A percentile compares a stretch with the other conserved stretches of the same genome.
Conservation (phyloP, 805 yeast species). For the Nakazawaea ernobii region DNA sequence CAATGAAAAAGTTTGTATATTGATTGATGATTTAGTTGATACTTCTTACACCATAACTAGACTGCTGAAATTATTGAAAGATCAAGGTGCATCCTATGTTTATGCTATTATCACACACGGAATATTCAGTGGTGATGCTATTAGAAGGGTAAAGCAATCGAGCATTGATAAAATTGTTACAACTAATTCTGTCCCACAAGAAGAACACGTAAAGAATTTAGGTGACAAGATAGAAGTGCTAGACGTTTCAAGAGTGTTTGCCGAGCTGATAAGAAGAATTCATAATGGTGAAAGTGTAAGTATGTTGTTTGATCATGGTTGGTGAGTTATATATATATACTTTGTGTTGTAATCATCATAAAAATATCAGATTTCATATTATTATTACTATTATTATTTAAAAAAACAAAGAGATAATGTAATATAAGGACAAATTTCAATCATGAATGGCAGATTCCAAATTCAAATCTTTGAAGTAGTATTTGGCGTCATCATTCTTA, state of each 20-base stretch:
- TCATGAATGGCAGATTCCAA: constrained; percentile 6
- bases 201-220: constrained; percentile 41
- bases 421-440: background rate
- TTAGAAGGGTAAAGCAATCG: constrained; percentile 58
- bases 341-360: no score
- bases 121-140: constrained; percentile 86
- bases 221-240: constrained; percentile 71
- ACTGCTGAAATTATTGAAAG: constrained; percentile 87
- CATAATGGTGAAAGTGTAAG: constrained; percentile 97
- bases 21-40: constrained; percentile 91
- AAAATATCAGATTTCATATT: no score
- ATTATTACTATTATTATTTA: no score
- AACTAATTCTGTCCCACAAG: constrained; percentile 90
- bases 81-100: constrained; percentile 85
- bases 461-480: constrained; percentile 8
- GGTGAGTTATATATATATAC: constrained; percentile 26
- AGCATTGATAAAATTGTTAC: constrained; percentile 80
- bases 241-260: constrained; percentile 84
- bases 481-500: constrained; percentile 1
- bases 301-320: constrained; percentile 84
- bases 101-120: constrained; percentile 92
- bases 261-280: constrained; percentile 92
- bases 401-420: background rate
- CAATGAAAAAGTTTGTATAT: constrained; percentile 75
- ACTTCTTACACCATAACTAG: constrained; percentile 88